Evolutionary conservation across 805 yeast genomes (phyloP), one percentile per base, ranked within the genome.

Genomic region (Saccharomycopsis amapae): DNA sequence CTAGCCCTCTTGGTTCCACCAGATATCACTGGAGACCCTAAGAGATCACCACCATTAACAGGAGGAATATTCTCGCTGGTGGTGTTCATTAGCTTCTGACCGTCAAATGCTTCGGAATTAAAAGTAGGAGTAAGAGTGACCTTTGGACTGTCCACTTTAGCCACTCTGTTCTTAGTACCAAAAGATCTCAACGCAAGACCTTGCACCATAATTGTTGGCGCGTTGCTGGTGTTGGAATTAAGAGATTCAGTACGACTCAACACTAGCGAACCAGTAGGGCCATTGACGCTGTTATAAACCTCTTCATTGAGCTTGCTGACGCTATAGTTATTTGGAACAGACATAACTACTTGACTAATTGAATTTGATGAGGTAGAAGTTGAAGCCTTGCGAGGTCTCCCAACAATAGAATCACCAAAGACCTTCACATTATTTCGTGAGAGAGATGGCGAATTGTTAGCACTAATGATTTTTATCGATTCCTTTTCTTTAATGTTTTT

Each of bases 131-230:
- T n/a, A n/a, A n/a, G n/a, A n/a, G n/a, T n/a, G n/a, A n/a, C n/a
- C n/a, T n/a, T n/a, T n/a, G n/a, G n/a, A 23, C 30, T 23, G n/a
- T 23, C 25, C 15, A 24, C n/a, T n/a, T n/a, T 18, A 2, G 44
- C 30, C 1, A 19, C 34, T 38, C 46, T 38, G 32, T 40, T 35
- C 24, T 47, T 46, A 2, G 53, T 50, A 1, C 54, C 54, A 45
- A 51, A 51, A 3, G 47, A 31, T 34, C 54, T 35, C 26, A 51
- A 45, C 5, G 52, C 46, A 19, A 51, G 32, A 10, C 54, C 54
- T 18, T 51, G 52, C 5, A 51, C 54, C 45, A 51, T 42, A 22
- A 51, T 48, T 9, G 52, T 51, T 28, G 54, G 54, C 4, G 43
- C 20, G 9, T 32, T 13, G 12, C 22, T 13, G 23, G 33, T n/a